Conservation (phyloP, 345 rosid genomes). For the Lepidium aucheri region DNA sequence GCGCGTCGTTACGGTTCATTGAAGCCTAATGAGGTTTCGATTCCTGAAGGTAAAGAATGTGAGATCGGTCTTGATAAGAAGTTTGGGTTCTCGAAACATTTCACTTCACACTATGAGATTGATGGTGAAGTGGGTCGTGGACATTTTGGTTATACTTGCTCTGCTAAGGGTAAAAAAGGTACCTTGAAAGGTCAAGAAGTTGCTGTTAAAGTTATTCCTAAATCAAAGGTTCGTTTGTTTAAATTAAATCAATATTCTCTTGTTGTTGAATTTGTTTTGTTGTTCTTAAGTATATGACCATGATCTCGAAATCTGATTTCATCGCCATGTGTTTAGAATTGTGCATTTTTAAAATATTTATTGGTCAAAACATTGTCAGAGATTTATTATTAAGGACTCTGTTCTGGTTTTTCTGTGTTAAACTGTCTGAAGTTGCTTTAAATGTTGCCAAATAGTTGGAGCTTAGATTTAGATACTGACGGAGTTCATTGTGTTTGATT, state of each 20-base stretch:
- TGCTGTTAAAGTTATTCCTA: constrained; percentile 89
- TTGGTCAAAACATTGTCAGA: neutral
- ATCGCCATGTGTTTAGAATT: constrained; percentile 2
- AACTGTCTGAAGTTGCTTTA: neutral
- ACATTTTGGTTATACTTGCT: constrained; percentile 89
- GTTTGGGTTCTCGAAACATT: constrained; percentile 75
- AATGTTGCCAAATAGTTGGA: neutral
- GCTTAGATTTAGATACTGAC: neutral
- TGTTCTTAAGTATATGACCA: neutral
- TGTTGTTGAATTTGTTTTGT: neutral
- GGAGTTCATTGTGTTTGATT: neutral
- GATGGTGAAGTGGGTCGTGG: constrained; percentile 94
- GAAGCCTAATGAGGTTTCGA: constrained; percentile 74
- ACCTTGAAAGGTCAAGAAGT: constrained; percentile 74
- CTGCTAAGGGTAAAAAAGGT: constrained; percentile 80
- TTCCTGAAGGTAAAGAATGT: constrained; percentile 71
- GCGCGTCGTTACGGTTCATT: constrained; percentile 68
- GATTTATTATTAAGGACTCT: neutral
- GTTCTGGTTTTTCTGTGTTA: neutral
- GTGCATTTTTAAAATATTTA: neutral
- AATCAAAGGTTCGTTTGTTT: constrained; percentile 57
- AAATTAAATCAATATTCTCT: neutral
- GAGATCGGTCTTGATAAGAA: constrained; percentile 74
- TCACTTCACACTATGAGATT: constrained; percentile 62
- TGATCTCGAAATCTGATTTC: neutral